A percentile compares a stretch with the other conserved stretches of the same genome.
Conservation (phyloP, 257 asterid genomes). For the Osmanthus fragrans region DNA sequence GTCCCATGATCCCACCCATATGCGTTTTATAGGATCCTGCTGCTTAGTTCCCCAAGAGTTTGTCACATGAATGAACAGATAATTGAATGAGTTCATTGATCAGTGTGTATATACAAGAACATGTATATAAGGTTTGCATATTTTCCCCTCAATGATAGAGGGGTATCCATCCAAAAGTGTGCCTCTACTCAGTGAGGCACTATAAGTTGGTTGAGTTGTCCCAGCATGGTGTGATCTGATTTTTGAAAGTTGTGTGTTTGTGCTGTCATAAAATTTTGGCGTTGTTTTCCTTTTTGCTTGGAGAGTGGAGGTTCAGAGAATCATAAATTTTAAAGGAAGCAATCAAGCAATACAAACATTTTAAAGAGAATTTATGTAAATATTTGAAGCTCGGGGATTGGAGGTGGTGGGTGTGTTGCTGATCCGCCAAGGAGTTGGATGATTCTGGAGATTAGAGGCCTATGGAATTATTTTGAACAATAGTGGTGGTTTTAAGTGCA, state of each 20-base stretch:
- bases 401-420: background rate
- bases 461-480: background rate
- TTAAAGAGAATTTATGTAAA: background rate
- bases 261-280: background rate
- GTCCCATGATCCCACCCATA: slow-evolving; percentile 1
- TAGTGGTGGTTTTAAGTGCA: background rate
- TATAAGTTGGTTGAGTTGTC: background rate
- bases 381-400: background rate
- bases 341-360: background rate
- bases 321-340: background rate
- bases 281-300: background rate
- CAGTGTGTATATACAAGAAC: background rate
- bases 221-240: background rate
- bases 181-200: background rate
- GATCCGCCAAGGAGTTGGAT: background rate
- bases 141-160: background rate
- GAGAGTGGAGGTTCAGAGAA: background rate
- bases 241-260: background rate
- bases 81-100: background rate
- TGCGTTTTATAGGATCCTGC: background rate
- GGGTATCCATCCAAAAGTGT: background rate
- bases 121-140: background rate
- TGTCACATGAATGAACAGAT: background rate
- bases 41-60: background rate
- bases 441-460: slow-evolving; percentile 8